These are phyloP conservation scores for Gracilaria domingensis DNA, from an alignment of 23 red algal genomes.

Conservation along the genomic window DNA sequence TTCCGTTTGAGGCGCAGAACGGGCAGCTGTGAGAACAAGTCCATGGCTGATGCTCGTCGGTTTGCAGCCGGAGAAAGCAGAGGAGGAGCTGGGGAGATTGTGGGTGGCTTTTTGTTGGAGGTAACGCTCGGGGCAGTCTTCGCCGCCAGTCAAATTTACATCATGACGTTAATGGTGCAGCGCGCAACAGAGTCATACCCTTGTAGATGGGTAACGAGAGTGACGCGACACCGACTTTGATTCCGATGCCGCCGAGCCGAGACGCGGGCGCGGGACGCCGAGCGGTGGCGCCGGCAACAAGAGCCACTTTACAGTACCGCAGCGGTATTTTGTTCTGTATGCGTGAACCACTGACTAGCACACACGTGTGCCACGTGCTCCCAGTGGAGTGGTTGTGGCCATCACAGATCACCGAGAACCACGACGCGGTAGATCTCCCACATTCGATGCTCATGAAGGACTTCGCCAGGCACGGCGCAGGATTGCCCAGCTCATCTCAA, in stretches of 20 bases:
- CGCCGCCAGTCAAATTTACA: background rate
- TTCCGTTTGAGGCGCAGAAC: conserved; percentile 34
- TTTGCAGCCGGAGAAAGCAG: background rate
- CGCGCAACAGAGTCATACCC: background rate
- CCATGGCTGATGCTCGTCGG: background rate
- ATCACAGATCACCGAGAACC: too few species aligned
- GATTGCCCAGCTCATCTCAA: background rate
- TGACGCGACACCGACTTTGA: too few species aligned
- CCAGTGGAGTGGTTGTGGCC: background rate
- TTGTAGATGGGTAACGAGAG: too few species aligned
- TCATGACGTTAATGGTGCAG: background rate
- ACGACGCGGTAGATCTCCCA: too few species aligned
- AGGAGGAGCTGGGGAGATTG: background rate
- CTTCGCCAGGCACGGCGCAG: background rate
- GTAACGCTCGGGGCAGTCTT: background rate
- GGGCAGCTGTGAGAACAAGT: conserved; percentile 13
- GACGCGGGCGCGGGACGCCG: too few species aligned
- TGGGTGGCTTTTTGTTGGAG: background rate
- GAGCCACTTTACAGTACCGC: background rate
- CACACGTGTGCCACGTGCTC: background rate
- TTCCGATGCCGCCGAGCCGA: too few species aligned
- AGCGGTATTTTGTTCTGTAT: too few species aligned
- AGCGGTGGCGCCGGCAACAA: background rate
- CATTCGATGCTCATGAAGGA: too few species aligned
- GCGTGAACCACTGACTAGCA: too few species aligned